Evolutionary conservation across 257 asterid species (phyloP).

Genomic region (Nicotiana tomentosiformis): DNA sequence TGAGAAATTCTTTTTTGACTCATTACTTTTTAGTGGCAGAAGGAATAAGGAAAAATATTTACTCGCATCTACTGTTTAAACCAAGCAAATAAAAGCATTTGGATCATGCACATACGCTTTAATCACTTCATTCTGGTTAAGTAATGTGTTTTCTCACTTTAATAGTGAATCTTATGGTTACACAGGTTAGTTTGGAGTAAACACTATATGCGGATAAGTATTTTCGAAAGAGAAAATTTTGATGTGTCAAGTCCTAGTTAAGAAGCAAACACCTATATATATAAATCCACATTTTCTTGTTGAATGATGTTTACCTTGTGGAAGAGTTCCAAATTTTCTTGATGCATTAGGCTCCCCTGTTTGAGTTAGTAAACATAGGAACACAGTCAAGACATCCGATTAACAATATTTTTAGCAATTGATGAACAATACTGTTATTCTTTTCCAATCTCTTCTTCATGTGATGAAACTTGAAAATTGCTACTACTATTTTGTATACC

Average conservation of each 20-base stretch:
- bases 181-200: neutral
- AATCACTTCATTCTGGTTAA: neutral
- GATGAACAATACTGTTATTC: neutral
- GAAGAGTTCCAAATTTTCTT: conserved; percentile 6
- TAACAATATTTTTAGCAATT: neutral
- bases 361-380: neutral
- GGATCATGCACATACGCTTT: neutral
- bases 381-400: neutral
- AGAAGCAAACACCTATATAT: neutral
- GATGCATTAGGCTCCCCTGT: conserved; percentile 9
- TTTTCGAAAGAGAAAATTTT: neutral
- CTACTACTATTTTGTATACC: neutral
- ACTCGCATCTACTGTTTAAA: neutral
- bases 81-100: neutral
- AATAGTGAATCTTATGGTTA: neutral
- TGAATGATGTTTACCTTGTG: conserved; percentile 2
- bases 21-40: neutral
- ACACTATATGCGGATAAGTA: neutral
- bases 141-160: neutral
- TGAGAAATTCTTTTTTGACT: neutral
- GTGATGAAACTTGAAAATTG: neutral
- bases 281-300: neutral
- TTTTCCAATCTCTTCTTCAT: neutral
- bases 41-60: neutral
- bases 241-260: neutral